phyloP scores from a whole-genome alignment of 176 grass and related monocot genomes.

The Metroxylon sagu region DNA sequence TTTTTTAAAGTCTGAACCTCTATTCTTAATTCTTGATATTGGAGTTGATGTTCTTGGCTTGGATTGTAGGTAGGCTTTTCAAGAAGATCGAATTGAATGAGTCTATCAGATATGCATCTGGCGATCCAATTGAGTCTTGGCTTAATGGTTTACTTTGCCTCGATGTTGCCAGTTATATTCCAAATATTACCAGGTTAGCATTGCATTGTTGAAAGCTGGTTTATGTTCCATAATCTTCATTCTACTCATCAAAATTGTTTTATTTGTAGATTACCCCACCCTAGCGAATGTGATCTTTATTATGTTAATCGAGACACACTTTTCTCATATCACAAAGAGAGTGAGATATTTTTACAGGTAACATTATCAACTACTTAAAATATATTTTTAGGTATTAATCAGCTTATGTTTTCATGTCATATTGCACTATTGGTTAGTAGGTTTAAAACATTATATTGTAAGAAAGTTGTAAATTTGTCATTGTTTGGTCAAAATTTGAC shows the following conservation, averaged over 20 bases:
- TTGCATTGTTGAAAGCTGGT: slow-evolving; percentile 5
- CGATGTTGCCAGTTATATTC: slow-evolving; percentile 79
- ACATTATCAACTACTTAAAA: too few species aligned
- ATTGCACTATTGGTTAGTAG: too few species aligned
- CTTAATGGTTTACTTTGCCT: slow-evolving; percentile 90
- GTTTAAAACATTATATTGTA: too few species aligned
- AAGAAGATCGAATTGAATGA: slow-evolving; percentile 95
- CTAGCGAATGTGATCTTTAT: slow-evolving; percentile 75
- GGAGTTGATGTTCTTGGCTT: slow-evolving; percentile 9
- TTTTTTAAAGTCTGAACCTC: too few species aligned
- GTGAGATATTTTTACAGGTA: slow-evolving; percentile 93
- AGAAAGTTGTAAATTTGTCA: too few species aligned
- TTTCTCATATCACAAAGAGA: slow-evolving; percentile 96
- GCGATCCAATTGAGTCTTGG: slow-evolving; percentile 87
- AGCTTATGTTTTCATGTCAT: too few species aligned
- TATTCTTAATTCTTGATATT: background rate
- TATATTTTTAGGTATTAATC: too few species aligned
- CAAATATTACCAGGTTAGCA: slow-evolving; percentile 74
- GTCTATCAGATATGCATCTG: slow-evolving; percentile 92
- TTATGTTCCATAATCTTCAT: too few species aligned
- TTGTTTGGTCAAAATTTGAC: background rate
- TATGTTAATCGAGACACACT: slow-evolving; percentile 97
- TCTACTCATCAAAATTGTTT: too few species aligned
- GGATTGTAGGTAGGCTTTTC: slow-evolving; percentile 66
- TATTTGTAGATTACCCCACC: slow-evolving; percentile 55